These are phyloP conservation scores for Erythrobasidium hasegawianum DNA, from an alignment of 1,284 basidiomycete species.

Conservation along the genomic window DNA sequence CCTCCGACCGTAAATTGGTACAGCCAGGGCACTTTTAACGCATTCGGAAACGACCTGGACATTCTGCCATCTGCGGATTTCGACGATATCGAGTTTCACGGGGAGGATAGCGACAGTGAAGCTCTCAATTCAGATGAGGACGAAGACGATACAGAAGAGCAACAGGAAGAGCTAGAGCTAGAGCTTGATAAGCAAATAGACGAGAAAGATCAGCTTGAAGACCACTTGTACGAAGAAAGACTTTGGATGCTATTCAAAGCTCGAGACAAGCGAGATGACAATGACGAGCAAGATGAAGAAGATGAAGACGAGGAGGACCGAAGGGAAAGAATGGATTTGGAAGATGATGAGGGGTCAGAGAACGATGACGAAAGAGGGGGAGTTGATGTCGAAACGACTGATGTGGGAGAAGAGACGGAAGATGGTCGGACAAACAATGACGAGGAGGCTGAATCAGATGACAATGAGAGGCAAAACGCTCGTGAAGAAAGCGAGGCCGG, in stretches of 20 bases:
- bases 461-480: not conserved
- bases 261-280: no score
- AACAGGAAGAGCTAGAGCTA: not conserved
- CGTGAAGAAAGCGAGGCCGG: no score
- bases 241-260: constrained; percentile 9
- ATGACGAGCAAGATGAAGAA: not conserved
- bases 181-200: not conserved
- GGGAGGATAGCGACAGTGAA: not conserved
- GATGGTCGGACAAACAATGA: not conserved
- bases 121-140: not conserved
- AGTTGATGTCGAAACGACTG: not conserved
- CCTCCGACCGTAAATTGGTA: not conserved
- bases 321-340: not conserved
- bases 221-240: constrained; percentile 14
- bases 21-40: not conserved
- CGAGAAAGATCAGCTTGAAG: constrained; percentile 17
- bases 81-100: not conserved
- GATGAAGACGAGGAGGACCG: not conserved
- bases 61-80: not conserved
- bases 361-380: not conserved
- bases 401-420: not conserved
- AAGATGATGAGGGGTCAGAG: not conserved
- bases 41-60: no score
- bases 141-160: not conserved
- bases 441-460: not conserved